A percentile compares a stretch with the other conserved stretches of the same genome.
Evolutionary conservation across 106 monocot genomes (phyloP).

Genomic region (Gastrodia elata): DNA sequence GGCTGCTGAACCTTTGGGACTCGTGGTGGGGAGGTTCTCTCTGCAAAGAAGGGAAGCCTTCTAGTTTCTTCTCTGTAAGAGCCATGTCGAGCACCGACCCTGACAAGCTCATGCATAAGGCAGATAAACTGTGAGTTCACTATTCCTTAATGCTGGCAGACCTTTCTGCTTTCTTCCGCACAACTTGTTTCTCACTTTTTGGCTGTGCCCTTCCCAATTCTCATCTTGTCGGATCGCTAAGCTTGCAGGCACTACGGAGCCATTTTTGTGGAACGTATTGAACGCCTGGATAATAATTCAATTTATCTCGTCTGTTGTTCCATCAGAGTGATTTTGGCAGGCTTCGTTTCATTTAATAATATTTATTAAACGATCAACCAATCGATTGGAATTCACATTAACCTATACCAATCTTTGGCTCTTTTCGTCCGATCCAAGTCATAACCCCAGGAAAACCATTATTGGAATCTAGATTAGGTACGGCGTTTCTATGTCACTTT

Average conservation of each 20-base stretch:
- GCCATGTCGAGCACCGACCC: conserved; percentile 18
- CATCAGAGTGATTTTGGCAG: background rate
- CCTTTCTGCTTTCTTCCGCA: background rate
- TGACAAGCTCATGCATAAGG: conserved; percentile 19
- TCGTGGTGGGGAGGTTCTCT: background rate
- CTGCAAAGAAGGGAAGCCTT: background rate
- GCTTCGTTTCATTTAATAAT: background rate
- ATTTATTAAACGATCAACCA: background rate
- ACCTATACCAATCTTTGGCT: no score
- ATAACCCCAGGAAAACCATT: background rate
- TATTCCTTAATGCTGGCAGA: background rate
- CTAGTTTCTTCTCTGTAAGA: background rate
- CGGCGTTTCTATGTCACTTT: background rate
- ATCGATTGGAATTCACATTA: background rate
- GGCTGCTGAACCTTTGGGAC: no score
- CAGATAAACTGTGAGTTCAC: conserved; percentile 19
- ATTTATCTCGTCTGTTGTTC: background rate
- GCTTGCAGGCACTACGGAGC: background rate
- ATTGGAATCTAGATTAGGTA: background rate
- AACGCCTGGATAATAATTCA: background rate
- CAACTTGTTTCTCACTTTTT: background rate
- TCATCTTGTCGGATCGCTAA: background rate
- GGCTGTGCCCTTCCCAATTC: background rate
- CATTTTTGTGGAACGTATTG: background rate
- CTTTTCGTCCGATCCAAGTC: background rate